phyloP scores from a whole-genome alignment of 1,139 yeast genomes.

The Diutina siamensis region DNA sequence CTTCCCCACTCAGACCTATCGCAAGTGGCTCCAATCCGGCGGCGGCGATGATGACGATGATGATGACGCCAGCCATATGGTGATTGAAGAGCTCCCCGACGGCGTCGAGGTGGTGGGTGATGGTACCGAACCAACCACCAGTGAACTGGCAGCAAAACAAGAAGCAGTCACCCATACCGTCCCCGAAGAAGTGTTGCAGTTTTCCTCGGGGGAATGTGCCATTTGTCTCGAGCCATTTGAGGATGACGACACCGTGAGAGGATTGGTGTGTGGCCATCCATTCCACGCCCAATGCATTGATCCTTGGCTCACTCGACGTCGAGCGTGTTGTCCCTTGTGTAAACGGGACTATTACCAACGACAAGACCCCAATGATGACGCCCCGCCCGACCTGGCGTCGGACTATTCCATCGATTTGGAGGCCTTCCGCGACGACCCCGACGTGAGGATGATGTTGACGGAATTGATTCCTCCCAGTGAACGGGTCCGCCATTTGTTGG shows the following conservation, averaged over 20 bases:
- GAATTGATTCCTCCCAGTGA: constrained; percentile 31
- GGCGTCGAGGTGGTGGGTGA: background rate
- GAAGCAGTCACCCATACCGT: background rate
- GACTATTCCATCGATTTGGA: constrained; percentile 24
- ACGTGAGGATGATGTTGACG: constrained; percentile 27
- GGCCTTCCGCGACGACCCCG: constrained; percentile 28
- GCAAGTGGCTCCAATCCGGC: constrained; percentile 53
- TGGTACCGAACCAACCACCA: no score
- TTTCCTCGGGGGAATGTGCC: constrained; percentile 68
- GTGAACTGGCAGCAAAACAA: no score
- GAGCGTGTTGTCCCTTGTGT: constrained; percentile 82
- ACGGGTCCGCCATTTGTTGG: constrained; percentile 24
- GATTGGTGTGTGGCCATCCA: constrained; percentile 73
- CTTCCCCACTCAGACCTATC: constrained; percentile 55
- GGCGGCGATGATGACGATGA: constrained; percentile 6
- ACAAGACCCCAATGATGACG: constrained; percentile 10
- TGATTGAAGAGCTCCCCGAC: background rate
- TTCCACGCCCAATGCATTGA: constrained; percentile 74
- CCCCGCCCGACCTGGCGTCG: background rate
- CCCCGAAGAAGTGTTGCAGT: constrained; percentile 28
- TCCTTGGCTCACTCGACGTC: constrained; percentile 67
- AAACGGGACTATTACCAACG: constrained; percentile 51
- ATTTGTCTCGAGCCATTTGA: constrained; percentile 63
- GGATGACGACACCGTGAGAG: constrained; percentile 55
- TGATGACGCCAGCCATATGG: background rate